Base-by-base conservation (phyloP, 1,284 basidiomycete species). In the Ceratobasidium sp. region DNA sequence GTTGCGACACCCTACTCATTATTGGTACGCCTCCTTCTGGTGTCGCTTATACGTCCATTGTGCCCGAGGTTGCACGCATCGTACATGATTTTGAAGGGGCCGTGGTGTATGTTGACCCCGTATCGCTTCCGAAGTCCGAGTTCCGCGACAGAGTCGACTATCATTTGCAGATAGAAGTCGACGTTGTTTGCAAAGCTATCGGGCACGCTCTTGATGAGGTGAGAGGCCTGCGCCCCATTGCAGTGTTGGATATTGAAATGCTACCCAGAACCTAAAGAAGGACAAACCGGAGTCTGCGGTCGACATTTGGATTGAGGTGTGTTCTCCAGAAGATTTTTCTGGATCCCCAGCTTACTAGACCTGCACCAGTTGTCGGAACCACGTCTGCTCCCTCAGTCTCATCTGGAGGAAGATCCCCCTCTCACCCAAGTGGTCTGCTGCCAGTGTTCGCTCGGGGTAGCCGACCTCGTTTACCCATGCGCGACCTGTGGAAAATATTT, bases 281-380 rank as follows among this genome's bases (percentile, higher is more conserved):
- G n/a, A n/a, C n/a, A n/a, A n/a, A n/a, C 50, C 8, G 9, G 50
- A 53, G n/a, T n/a, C n/a, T 53, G 50, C 50, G 7, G 8, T n/a
- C 27, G 50, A 53, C 19, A 53, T 53, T 24, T 53, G 50, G 50
- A 24, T 8, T 8, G 50, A 53, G 50, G 50, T 53, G 27, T 8
- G 50, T 24, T 11, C 27, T n/a, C n/a, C n/a, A n/a, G n/a, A n/a
- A n/a, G n/a, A n/a, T n/a, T n/a, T n/a, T n/a, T n/a, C n/a, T n/a
- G n/a, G n/a, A n/a, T n/a, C n/a, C n/a, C n/a, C n/a, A n/a, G n/a
- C n/a, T n/a, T n/a, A n/a, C n/a, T n/a, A n/a, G n/a, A n/a, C n/a
- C n/a, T n/a, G n/a, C n/a, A n/a, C n/a, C n/a, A 53, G 50, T n/a
- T 53, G 50, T 53, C 50, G n/a, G 50, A 53, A n/a, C 50, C 50